Evolutionary conservation across 352 stramenopile species (phyloP).

Genomic region (Blastocystis sp.): DNA sequence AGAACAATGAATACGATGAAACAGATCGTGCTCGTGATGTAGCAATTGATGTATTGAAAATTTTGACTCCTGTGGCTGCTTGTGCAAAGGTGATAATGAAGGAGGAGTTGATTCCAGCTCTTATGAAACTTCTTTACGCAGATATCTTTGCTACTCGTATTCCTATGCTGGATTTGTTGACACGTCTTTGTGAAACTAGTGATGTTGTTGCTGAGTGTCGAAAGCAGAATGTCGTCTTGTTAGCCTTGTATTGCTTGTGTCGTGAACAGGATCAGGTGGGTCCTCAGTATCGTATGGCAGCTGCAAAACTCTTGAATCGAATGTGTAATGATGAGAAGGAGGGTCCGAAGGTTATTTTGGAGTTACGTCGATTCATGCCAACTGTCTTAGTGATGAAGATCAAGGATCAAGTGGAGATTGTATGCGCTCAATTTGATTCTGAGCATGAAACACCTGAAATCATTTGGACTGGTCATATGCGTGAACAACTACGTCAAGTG

Average conservation of each 20-base stretch:
- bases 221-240: slow-evolving; percentile 24
- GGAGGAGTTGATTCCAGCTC: not conserved
- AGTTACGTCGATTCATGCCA: slow-evolving; percentile 68
- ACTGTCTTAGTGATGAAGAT: slow-evolving; percentile 67
- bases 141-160: slow-evolving; percentile 46
- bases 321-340: slow-evolving; percentile 62
- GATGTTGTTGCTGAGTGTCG: slow-evolving; percentile 50
- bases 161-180: slow-evolving; percentile 28
- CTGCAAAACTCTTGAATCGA: slow-evolving; percentile 44
- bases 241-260: slow-evolving; percentile 52
- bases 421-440: slow-evolving; percentile 71
- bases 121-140: slow-evolving; percentile 57
- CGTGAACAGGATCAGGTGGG: slow-evolving; percentile 54
- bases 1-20: slow-evolving; percentile 60
- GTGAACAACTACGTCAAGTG: slow-evolving; percentile 73
- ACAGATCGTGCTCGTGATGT: slow-evolving; percentile 45
- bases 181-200: slow-evolving; percentile 4
- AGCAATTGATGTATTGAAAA: slow-evolving; percentile 50
- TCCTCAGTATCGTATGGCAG: slow-evolving; percentile 40
- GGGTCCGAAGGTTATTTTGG: slow-evolving; percentile 43
- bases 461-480: slow-evolving; percentile 82
- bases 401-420: slow-evolving; percentile 66
- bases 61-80: slow-evolving; percentile 29
- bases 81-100: slow-evolving; percentile 51
- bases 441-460: slow-evolving; percentile 84